Evolutionary conservation across 306 rosid species (phyloP), one percentile per base, ranked within the genome.

Genomic region (Lagenaria siceraria): DNA sequence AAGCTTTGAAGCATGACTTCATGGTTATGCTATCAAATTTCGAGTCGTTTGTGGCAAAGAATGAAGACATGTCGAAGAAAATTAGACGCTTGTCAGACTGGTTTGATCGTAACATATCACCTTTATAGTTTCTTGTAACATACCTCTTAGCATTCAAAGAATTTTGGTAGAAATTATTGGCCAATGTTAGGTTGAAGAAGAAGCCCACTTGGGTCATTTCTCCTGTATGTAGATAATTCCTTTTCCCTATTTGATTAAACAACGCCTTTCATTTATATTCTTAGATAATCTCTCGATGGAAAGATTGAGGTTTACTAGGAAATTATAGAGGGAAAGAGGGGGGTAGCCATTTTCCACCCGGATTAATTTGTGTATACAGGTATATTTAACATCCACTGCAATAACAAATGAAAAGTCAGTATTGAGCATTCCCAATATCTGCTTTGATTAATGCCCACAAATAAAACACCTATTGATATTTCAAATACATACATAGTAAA

Each of bases 1-100:
- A 92, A 84, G 98, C 99, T 21, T 80, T 92, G 80, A 87, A 88
- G 85, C 96, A 92, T 61, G 99, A 96, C 83, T 82, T 86, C 74
- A 55, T 65, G n/a, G 85, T 88, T 74, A 81, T 90, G 84, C 70
- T 96, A 75, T 85, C 89, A 4, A 89, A 96, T 84, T 88, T 84
- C 15, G 84, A 87, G 76, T 62, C 90, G 12, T 89, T 81, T 62
- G 65, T 84, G 24, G 99, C 85, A 74, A 92, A 85, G 87, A 90
- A 90, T 59, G 89, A 81, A 3, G 87, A 79, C 72, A 13, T 88
- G 79, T 81, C 83, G 1, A 87, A 77, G 24, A 92, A 87, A 86
- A 65, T 86, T 79, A 86, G 81, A 80, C 88, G 91, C 56, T 59
- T 92, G n/a, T 89, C 94, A 25, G 98, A 91, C n/a, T 96, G 99